Evolutionary conservation across 78 protist genomes (phyloP).

Genomic region (Acrasis kona): DNA sequence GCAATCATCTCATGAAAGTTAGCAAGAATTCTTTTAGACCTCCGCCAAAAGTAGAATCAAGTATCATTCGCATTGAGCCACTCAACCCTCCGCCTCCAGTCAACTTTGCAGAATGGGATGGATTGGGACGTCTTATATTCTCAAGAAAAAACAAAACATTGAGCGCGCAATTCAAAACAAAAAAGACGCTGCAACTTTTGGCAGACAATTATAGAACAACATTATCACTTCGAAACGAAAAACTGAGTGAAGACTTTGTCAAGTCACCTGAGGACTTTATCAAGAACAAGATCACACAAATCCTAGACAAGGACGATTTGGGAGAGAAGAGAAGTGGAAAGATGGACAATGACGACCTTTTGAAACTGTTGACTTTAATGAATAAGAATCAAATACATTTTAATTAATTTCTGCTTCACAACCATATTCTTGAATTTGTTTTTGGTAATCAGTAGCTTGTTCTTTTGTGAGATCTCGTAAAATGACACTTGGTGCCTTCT

Average conservation of each 20-base stretch:
- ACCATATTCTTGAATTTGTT: too few species aligned
- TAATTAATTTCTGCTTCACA: too few species aligned
- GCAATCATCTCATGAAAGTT: conserved; percentile 82
- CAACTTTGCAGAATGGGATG: conserved; percentile 96
- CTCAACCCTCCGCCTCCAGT: conserved; percentile 89
- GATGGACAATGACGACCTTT: conserved; percentile 77
- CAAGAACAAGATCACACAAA: conserved; percentile 30
- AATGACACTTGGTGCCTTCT: too few species aligned
- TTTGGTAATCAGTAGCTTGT: too few species aligned
- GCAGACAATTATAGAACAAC: conserved; percentile 67
- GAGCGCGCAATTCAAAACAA: conserved; percentile 61
- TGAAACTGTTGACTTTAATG: conserved; percentile 14
- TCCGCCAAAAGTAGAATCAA: conserved; percentile 99
- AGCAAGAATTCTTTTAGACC: conserved; percentile 87
- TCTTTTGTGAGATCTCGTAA: too few species aligned
- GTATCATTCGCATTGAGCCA: conserved; percentile 92
- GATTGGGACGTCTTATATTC: conserved; percentile 84
- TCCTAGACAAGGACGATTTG: conserved; percentile 33
- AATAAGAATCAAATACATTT: conserved; percentile 6
- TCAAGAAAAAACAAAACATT: conserved; percentile 93
- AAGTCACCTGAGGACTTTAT: not conserved
- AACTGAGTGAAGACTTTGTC: not conserved
- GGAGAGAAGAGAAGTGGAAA: conserved; percentile 62
- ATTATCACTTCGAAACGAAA: conserved; percentile 45
- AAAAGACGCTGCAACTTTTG: conserved; percentile 53